These are phyloP conservation scores for Rhodotorula sp. DNA, from an alignment of 1,284 basidiomycete species.

Conservation along the genomic window DNA sequence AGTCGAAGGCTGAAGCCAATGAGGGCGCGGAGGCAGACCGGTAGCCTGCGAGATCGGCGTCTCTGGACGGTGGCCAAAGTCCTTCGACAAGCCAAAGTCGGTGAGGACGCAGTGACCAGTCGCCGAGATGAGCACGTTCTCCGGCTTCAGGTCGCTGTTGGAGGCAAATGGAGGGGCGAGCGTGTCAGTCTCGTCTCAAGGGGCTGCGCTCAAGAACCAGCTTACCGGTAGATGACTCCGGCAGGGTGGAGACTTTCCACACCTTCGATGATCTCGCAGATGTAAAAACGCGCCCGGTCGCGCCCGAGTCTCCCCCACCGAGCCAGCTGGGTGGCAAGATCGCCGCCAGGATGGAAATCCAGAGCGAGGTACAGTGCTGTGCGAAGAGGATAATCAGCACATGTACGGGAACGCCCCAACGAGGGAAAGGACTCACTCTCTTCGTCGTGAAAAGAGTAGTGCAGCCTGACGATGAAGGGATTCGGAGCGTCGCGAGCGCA, in stretches of 20 bases:
- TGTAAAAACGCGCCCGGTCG: constrained; percentile 90
- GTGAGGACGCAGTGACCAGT: constrained; percentile 94
- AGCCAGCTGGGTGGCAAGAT: constrained; percentile 92
- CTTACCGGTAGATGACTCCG: constrained; percentile 56
- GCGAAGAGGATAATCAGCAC: constrained; percentile 46
- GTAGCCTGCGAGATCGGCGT: neutral
- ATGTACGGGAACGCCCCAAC: no score
- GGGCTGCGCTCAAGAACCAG: neutral
- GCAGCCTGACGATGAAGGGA: constrained; percentile 88
- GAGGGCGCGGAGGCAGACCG: constrained; percentile 22
- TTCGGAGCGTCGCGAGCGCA: constrained; percentile 67
- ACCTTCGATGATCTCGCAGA: constrained; percentile 88
- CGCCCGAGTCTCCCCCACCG: constrained; percentile 88
- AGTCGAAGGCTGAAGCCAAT: constrained; percentile 23
- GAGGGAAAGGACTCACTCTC: constrained; percentile 56
- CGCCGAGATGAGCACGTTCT: constrained; percentile 88
- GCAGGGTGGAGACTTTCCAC: constrained; percentile 83
- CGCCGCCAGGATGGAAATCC: constrained; percentile 95
- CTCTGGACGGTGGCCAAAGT: constrained; percentile 20
- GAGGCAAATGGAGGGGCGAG: no score
- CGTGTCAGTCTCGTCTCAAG: neutral
- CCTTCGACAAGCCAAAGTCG: constrained; percentile 68
- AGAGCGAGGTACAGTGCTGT: constrained; percentile 73
- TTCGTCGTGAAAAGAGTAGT: constrained; percentile 94
- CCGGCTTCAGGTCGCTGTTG: constrained; percentile 77